phyloP scores from a whole-genome alignment of 1,284 basidiomycete species.

The Leccinum ponderosum region DNA sequence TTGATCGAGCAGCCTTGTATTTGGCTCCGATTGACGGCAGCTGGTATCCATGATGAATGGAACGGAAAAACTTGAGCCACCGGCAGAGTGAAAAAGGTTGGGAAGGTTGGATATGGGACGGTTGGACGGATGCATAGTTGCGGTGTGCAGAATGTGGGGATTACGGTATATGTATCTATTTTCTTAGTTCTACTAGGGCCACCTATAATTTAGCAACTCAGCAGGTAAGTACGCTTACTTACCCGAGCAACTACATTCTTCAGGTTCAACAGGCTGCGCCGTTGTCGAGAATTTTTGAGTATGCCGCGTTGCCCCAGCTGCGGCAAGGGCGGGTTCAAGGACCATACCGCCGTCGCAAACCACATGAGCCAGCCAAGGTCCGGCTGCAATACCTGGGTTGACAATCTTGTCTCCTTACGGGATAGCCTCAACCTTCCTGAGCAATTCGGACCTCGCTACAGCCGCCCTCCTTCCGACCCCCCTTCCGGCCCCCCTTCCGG shows the following conservation, averaged over 20 bases:
- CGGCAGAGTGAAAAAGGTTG: neutral
- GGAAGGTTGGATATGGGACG: neutral
- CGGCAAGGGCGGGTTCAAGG: neutral
- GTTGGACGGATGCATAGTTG: neutral
- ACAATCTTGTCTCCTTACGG: neutral
- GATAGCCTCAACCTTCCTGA: neutral
- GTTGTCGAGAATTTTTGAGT: neutral
- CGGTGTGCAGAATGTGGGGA: no score
- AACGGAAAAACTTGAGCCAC: neutral
- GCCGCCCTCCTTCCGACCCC: neutral
- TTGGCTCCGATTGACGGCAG: neutral
- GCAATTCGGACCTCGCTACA: neutral
- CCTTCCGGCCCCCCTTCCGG: neutral
- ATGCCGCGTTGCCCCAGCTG: slow-evolving; percentile 1
- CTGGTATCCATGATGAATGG: neutral
- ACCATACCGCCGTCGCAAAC: neutral
- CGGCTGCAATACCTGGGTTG: slow-evolving; percentile 1
- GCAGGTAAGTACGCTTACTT: neutral
- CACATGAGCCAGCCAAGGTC: slow-evolving; percentile 1
- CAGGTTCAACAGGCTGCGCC: neutral
- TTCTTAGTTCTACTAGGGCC: no score
- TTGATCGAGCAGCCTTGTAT: neutral
- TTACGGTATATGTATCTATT: no score
- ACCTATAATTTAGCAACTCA: no score
- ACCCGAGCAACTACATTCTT: neutral